phyloP scores from a whole-genome alignment of 1,284 basidiomycete species.

The Marasmius tenuissimus region DNA sequence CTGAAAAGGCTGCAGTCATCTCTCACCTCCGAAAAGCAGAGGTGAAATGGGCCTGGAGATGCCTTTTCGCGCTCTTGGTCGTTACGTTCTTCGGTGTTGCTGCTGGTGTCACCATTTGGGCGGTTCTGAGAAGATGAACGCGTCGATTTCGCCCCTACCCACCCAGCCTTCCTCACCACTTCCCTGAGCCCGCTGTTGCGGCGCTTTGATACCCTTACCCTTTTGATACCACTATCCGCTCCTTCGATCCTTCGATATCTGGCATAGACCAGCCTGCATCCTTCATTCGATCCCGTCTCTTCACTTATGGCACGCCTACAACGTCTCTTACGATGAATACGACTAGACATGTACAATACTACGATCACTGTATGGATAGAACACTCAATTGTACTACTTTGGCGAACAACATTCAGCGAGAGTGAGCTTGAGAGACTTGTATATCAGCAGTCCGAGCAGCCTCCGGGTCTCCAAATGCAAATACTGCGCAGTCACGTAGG shows the following conservation, averaged over 20 bases:
- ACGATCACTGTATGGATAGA: background rate
- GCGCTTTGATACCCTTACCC: background rate
- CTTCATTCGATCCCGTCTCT: too few species aligned
- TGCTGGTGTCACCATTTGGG: conserved; percentile 23
- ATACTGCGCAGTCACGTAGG: too few species aligned
- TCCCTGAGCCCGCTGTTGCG: background rate
- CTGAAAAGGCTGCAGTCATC: conserved; percentile 29
- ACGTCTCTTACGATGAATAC: background rate
- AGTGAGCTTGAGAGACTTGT: too few species aligned
- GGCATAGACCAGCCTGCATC: background rate
- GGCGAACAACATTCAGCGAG: background rate
- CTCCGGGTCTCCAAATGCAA: too few species aligned
- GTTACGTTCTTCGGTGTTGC: conserved; percentile 22
- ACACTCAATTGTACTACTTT: background rate
- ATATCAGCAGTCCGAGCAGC: too few species aligned
- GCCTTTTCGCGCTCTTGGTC: conserved; percentile 31
- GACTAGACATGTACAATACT: background rate
- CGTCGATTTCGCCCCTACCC: background rate
- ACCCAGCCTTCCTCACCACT: background rate
- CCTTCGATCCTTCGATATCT: background rate
- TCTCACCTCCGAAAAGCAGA: conserved; percentile 31
- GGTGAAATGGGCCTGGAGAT: conserved; percentile 36
- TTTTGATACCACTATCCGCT: background rate
- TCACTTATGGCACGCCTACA: background rate
- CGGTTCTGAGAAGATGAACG: conserved; percentile 3